phyloP scores from a whole-genome alignment of 176 grass and related monocot species.

The Hordeum marinum region DNA sequence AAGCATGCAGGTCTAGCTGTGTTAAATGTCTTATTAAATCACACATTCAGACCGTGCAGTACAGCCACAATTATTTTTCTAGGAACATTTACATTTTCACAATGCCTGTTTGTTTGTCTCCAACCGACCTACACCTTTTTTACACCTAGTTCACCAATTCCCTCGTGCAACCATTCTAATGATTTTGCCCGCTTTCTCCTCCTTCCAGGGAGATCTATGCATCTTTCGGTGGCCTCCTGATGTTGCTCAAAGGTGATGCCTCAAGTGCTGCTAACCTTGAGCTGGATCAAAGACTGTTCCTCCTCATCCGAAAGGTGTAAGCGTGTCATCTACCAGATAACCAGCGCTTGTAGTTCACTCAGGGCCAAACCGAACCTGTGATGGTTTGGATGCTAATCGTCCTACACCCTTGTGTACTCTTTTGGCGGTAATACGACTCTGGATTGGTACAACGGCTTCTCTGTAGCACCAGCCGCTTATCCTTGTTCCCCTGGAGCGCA shows the following conservation, averaged over 20 bases:
- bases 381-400: background rate
- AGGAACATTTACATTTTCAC: background rate
- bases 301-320: conserved; percentile 57
- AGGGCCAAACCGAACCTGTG: background rate
- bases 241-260: conserved; percentile 53
- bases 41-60: background rate
- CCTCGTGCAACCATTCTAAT: background rate
- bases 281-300: conserved; percentile 58
- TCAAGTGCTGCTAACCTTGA: conserved; percentile 27
- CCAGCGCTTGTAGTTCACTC: background rate
- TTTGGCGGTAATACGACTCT: background rate
- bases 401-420: background rate
- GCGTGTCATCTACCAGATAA: background rate
- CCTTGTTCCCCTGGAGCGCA: background rate
- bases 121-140: background rate
- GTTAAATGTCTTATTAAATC: background rate
- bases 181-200: background rate
- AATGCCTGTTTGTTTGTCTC: background rate
- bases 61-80: background rate
- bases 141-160: background rate
- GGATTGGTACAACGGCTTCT: background rate
- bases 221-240: conserved; percentile 52
- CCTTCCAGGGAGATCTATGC: conserved; percentile 42
- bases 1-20: background rate
- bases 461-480: background rate